Conservation (phyloP, 306 rosid genomes). For the Lagenaria siceraria region DNA sequence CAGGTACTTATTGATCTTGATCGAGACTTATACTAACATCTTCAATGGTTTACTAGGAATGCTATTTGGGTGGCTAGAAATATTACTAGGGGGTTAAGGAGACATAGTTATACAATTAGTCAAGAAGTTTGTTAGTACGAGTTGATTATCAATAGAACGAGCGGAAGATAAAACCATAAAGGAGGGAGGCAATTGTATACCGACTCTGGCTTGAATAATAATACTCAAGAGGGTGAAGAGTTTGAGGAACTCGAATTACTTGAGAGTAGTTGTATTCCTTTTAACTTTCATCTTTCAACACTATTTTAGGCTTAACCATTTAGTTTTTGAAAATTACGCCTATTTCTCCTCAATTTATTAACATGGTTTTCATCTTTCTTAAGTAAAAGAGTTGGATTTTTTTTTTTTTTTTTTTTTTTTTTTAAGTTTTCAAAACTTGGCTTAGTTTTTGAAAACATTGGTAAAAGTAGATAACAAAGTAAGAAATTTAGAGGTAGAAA, state of each 20-base stretch:
- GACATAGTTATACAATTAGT: neutral
- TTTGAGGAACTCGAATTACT: neutral
- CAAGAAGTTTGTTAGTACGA: neutral
- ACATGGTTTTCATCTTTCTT: too few relatives aligned
- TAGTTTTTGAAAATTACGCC: too few relatives aligned
- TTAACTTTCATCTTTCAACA: neutral
- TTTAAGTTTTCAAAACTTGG: too few relatives aligned
- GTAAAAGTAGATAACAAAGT: too few relatives aligned
- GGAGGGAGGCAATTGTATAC: neutral
- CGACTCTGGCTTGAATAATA: too few relatives aligned
- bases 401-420: too few relatives aligned
- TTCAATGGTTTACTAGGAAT: neutral
- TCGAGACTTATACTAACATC: neutral
- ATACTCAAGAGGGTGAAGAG: neutral
- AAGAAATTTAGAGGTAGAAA: too few relatives aligned
- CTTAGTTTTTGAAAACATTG: too few relatives aligned
- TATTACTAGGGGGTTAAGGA: neutral
- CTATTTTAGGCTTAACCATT: too few relatives aligned
- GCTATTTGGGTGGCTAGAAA: neutral
- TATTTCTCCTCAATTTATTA: too few relatives aligned
- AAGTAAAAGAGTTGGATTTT: too few relatives aligned
- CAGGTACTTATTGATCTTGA: constrained; percentile 38
- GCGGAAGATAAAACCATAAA: neutral
- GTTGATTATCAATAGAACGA: neutral
- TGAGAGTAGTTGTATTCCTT: neutral